Evolutionary conservation across 2,329 filamentous ascomycete genomes (phyloP).

Genomic region (Ophiognomonia clavigignenti-juglandacearum): DNA sequence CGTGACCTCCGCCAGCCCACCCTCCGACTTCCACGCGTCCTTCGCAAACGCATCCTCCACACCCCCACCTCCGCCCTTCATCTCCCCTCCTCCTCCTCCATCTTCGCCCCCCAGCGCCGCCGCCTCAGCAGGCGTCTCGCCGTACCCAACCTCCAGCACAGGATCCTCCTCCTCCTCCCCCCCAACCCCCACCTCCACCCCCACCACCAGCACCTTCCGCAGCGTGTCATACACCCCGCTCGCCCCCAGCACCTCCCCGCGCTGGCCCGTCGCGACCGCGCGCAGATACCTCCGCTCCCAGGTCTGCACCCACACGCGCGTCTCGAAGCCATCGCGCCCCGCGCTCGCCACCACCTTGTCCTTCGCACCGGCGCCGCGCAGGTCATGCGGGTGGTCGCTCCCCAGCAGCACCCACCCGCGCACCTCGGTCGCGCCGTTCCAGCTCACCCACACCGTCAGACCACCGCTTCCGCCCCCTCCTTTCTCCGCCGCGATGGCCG

Average conservation of each 20-base stretch:
- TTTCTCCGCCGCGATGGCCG: constrained; percentile 17
- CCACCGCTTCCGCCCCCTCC: constrained; percentile 6
- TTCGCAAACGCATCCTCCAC: too few relatives aligned
- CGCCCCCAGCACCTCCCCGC: neutral
- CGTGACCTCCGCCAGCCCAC: neutral
- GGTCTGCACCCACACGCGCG: neutral
- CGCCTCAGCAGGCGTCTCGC: neutral
- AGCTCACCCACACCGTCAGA: constrained; percentile 11
- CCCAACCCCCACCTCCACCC: too few relatives aligned
- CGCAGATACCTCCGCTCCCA: neutral
- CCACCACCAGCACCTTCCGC: too few relatives aligned
- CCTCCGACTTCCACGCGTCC: neutral
- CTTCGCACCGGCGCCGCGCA: constrained; percentile 9
- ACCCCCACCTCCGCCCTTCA: too few relatives aligned
- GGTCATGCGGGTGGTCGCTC: constrained; percentile 5
- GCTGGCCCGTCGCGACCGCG: neutral
- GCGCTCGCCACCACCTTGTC: constrained; percentile 14
- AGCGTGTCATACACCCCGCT: neutral
- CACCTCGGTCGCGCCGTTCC: constrained; percentile 17
- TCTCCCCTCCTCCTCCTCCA: too few relatives aligned
- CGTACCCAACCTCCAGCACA: neutral
- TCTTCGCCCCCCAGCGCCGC: too few relatives aligned
- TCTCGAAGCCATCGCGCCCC: constrained; percentile 5
- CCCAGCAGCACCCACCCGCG: constrained; percentile 13
- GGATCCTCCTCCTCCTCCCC: neutral